Evolutionary conservation across 805 yeast genomes (phyloP).

Genomic region (Monosporozyma unispora): DNA sequence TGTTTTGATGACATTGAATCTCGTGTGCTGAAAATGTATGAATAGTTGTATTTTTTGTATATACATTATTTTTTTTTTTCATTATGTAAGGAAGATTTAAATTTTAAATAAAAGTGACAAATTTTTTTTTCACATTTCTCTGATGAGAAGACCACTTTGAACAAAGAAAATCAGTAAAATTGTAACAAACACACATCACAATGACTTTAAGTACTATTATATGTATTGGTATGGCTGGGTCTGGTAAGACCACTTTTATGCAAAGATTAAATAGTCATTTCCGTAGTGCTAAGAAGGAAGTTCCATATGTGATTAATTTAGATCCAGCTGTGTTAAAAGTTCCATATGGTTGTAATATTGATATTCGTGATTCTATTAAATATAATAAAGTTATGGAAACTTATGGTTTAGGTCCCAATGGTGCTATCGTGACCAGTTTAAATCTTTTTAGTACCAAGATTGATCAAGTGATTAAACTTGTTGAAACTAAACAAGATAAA

Average conservation of each 20-base stretch:
- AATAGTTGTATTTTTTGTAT: neutral
- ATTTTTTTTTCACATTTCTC: neutral
- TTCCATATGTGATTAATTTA: conserved; percentile 83
- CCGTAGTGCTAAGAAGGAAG: conserved; percentile 55
- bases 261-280: conserved; percentile 87
- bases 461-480: conserved; percentile 82
- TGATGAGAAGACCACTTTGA: neutral
- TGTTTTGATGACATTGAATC: conserved; percentile 54
- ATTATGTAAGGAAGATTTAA: neutral
- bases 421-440: conserved; percentile 93
- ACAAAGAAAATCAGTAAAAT: neutral
- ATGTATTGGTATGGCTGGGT: conserved; percentile 63
- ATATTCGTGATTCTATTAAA: conserved; percentile 91
- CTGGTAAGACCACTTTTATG: conserved; percentile 97
- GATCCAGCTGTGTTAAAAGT: conserved; percentile 94
- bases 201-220: conserved; percentile 37
- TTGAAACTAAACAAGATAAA: conserved; percentile 59
- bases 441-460: conserved; percentile 90
- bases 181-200: neutral
- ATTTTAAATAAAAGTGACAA: neutral
- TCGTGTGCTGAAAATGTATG: conserved; percentile 35
- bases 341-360: conserved; percentile 93
- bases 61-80: neutral
- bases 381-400: conserved; percentile 95
- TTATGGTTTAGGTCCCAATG: conserved; percentile 92